Conservation (phyloP, 2,329 filamentous ascomycete species). For the Stachybotrys elegans region DNA sequence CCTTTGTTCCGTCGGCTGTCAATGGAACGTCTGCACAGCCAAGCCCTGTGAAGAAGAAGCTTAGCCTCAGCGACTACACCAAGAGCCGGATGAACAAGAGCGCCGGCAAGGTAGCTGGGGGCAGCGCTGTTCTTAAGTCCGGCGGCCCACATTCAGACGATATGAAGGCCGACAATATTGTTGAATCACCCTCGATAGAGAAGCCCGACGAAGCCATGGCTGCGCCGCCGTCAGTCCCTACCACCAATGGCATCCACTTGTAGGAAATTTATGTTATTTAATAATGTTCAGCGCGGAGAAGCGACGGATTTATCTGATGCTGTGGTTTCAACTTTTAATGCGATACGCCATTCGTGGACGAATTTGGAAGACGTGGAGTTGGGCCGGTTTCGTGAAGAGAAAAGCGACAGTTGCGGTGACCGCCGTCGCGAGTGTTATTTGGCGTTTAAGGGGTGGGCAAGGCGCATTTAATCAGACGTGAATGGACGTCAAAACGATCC, state of each 20-base stretch:
- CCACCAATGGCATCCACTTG: conserved; percentile 21
- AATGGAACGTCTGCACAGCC: conserved; percentile 43
- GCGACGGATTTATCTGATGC: no score
- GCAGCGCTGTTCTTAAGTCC: conserved; percentile 24
- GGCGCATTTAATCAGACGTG: no score
- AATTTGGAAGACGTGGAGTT: no score
- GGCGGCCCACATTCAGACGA: conserved; percentile 29
- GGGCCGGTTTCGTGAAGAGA: no score
- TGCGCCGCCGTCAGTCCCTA: conserved; percentile 13
- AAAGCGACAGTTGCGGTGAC: no score
- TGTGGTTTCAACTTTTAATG: conserved; percentile 21
- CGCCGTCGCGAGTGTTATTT: no score
- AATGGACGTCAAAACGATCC: no score
- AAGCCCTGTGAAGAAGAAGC: conserved; percentile 62
- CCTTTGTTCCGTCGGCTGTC: conserved; percentile 35
- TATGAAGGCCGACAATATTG: conserved; percentile 28
- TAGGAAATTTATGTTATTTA: conserved; percentile 8
- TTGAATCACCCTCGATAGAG: conserved; percentile 22
- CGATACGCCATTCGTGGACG: no score
- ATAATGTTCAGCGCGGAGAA: no score
- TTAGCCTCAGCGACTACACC: conserved; percentile 61
- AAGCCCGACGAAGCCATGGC: conserved; percentile 20
- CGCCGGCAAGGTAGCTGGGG: conserved; percentile 29
- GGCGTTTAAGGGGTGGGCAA: no score
- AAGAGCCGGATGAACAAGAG: conserved; percentile 55